A percentile compares a stretch with the other conserved stretches of the same genome.
Evolutionary conservation across 768 basidiomycete genomes (phyloP).

Genomic region (Trametes elegans): DNA sequence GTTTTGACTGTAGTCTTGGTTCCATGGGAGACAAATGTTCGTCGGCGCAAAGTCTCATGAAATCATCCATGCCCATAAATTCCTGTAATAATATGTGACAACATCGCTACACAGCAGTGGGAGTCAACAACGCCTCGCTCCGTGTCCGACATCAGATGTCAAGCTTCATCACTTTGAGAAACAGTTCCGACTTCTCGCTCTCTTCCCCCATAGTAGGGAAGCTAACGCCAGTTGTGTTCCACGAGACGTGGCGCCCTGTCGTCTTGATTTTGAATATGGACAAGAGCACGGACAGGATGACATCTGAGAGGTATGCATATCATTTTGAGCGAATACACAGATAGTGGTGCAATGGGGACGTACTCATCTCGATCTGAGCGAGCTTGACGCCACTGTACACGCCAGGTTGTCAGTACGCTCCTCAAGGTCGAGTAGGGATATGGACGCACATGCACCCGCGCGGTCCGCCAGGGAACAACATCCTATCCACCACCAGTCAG

Average conservation of each 20-base stretch:
- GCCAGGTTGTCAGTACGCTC: neutral
- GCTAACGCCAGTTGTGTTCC: constrained; percentile 10
- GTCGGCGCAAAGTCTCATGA: too few relatives aligned
- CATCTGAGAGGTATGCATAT: constrained; percentile 4
- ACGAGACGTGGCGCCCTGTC: constrained; percentile 6
- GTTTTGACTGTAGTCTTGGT: too few relatives aligned
- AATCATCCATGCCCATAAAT: too few relatives aligned
- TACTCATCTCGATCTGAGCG: constrained; percentile 21
- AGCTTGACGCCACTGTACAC: constrained; percentile 19
- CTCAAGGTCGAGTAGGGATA: neutral
- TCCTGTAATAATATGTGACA: too few relatives aligned
- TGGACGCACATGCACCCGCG: constrained; percentile 15
- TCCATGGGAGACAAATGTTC: too few relatives aligned
- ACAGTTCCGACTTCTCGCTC: constrained; percentile 6
- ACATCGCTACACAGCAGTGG: too few relatives aligned
- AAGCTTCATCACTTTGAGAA: too few relatives aligned
- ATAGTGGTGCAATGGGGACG: neutral
- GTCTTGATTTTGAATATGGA: constrained; percentile 16
- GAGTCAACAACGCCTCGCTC: too few relatives aligned
- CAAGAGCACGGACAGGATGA: constrained; percentile 10
- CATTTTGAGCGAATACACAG: neutral
- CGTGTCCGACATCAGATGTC: too few relatives aligned
- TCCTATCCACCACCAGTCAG: neutral
- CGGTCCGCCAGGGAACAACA: constrained; percentile 16
- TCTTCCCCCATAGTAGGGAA: constrained; percentile 12